Evolutionary conservation across 805 yeast genomes (phyloP).

Genomic region (Metschnikowia vanudenii): DNA sequence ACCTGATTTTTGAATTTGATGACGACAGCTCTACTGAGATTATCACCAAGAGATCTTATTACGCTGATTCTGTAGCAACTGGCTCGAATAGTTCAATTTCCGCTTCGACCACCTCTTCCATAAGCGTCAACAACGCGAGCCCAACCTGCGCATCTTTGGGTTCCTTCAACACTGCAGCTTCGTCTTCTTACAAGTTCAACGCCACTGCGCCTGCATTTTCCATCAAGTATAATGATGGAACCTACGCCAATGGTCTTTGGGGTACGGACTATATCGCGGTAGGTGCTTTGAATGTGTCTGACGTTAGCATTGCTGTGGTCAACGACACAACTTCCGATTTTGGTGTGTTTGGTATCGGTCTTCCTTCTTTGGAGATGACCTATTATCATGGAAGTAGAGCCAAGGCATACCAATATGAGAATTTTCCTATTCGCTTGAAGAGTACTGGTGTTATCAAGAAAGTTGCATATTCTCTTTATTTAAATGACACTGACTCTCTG

Average conservation of each 20-base stretch:
- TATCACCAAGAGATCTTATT: no score
- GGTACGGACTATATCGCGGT: conserved; percentile 59
- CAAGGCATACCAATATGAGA: conserved; percentile 29
- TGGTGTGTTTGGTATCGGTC: conserved; percentile 75
- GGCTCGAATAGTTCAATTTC: no score
- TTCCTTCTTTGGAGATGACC: conserved; percentile 66
- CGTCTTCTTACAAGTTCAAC: no score
- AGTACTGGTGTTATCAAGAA: conserved; percentile 34
- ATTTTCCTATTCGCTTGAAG: conserved; percentile 57
- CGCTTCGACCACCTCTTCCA: no score
- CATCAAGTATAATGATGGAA: no score
- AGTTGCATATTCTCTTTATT: conserved; percentile 59
- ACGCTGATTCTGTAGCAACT: no score
- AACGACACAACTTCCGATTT: conserved; percentile 51
- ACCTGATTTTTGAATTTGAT: no score
- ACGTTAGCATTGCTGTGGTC: conserved; percentile 34
- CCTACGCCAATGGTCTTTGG: conserved; percentile 47
- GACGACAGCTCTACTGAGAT: no score
- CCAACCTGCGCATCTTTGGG: no score
- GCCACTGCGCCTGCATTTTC: no score
- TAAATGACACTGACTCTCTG: conserved; percentile 26
- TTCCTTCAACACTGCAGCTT: no score
- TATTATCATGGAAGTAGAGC: conserved; percentile 30
- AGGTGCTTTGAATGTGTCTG: conserved; percentile 46
- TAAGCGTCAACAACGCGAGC: no score